A percentile compares a stretch with the other conserved stretches of the same genome.
These are phyloP conservation scores for Tanacetum coccineum DNA, from an alignment of 129 eudicot species.

Conservation along the genomic window DNA sequence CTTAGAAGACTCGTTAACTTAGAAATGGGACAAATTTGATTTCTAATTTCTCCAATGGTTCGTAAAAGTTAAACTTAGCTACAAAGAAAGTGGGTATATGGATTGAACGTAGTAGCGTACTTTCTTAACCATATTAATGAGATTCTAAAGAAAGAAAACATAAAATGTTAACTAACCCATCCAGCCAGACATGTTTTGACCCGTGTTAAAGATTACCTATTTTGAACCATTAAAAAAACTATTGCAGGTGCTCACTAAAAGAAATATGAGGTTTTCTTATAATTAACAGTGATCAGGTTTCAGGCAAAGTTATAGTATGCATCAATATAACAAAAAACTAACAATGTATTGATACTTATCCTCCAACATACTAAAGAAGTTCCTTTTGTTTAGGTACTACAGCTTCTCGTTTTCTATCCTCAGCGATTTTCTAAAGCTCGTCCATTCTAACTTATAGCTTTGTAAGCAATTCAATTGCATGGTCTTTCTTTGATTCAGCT, in stretches of 20 bases:
- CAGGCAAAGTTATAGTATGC: slow-evolving; percentile 6
- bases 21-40: too few species aligned
- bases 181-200: neutral
- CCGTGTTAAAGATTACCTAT: neutral
- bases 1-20: too few species aligned
- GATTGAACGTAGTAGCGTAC: too few species aligned
- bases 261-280: neutral
- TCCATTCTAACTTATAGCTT: slow-evolving; percentile 83
- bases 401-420: slow-evolving; percentile 73
- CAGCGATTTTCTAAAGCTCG: slow-evolving; percentile 73
- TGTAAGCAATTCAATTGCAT: slow-evolving; percentile 73
- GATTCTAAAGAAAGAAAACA: too few species aligned
- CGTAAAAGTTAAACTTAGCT: too few species aligned
- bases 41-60: too few species aligned
- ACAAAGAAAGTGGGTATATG: too few species aligned
- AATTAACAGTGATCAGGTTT: neutral
- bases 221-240: neutral
- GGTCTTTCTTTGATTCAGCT: slow-evolving; percentile 85
- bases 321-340: slow-evolving; percentile 6
- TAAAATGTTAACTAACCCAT: neutral
- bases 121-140: too few species aligned
- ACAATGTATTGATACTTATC: slow-evolving; percentile 45
- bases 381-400: slow-evolving; percentile 90
- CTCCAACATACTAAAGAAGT: slow-evolving; percentile 82
- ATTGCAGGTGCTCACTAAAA: neutral